Conservation (phyloP, 2,329 filamentous ascomycete species). For the Zymoseptoria ardabiliae region DNA sequence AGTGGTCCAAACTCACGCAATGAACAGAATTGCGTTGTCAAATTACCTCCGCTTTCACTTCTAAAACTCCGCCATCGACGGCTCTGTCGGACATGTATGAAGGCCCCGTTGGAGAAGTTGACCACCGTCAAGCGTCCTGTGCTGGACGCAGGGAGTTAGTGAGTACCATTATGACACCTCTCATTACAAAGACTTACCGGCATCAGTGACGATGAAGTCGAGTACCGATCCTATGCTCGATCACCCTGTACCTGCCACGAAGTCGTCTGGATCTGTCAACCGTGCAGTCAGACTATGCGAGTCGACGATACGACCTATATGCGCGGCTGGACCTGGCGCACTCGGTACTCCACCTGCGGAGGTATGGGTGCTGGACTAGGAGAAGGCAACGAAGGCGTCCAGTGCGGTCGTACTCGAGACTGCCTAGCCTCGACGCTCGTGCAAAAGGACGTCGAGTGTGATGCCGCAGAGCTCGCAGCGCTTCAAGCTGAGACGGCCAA, state of each 20-base stretch:
- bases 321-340: conserved; percentile 82
- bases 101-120: conserved; percentile 56
- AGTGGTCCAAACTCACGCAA: conserved; percentile 5
- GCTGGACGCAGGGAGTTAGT: conserved; percentile 7
- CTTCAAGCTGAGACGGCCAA: conserved; percentile 30
- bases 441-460: conserved; percentile 78
- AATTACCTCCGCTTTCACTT: conserved; percentile 61
- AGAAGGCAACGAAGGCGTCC: conserved; percentile 79
- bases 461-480: conserved; percentile 64
- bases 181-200: background rate
- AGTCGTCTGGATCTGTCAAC: conserved; percentile 76
- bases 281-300: conserved; percentile 67
- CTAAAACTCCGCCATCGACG: conserved; percentile 72
- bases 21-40: conserved; percentile 77
- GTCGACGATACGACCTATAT: conserved; percentile 52
- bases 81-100: conserved; percentile 68
- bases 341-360: conserved; percentile 69
- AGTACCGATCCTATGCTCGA: conserved; percentile 36
- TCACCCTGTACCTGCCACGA: conserved; percentile 52
- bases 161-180: background rate
- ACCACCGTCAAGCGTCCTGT: conserved; percentile 24
- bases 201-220: background rate
- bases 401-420: conserved; percentile 69
- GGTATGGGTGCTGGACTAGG: conserved; percentile 81
- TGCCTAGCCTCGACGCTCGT: conserved; percentile 73